Conservation (phyloP, 441 rosid genomes). For the Pelargonium australe region DNA sequence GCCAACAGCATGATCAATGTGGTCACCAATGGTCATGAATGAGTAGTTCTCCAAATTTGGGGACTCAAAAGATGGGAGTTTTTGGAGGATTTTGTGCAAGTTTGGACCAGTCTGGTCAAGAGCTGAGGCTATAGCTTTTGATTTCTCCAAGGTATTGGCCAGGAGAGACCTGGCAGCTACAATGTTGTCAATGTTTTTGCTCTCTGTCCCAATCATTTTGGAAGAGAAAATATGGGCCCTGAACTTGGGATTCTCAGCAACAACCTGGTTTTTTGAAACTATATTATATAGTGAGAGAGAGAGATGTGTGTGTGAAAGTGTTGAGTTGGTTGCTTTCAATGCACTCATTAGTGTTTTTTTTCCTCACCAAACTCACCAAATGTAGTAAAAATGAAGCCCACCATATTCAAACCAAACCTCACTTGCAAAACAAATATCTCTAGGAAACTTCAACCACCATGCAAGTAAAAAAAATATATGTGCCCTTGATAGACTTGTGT, state of each 20-base stretch:
- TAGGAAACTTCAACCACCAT: constrained; percentile 25
- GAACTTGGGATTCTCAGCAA: constrained; percentile 2
- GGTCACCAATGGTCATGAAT: constrained; percentile 39
- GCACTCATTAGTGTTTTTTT: constrained; percentile 20
- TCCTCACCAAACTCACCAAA: constrained; percentile 43
- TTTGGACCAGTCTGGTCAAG: constrained; percentile 36
- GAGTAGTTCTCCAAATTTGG: constrained; percentile 30
- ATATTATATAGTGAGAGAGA: neutral
- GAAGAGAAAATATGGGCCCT: neutral
- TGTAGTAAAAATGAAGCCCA: constrained; percentile 18
- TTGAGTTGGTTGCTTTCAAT: constrained; percentile 22
- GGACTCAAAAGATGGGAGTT: constrained; percentile 38
- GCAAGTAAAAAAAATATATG: neutral
- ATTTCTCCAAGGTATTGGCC: constrained; percentile 47
- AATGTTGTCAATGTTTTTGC: constrained; percentile 29
- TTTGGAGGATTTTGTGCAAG: constrained; percentile 32
- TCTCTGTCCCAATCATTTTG: constrained; percentile 34
- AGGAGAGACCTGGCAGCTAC: constrained; percentile 38
- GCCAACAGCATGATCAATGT: constrained; percentile 41
- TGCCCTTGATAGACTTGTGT: constrained; percentile 5
- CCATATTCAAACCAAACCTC: constrained; percentile 60
- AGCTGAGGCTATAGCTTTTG: constrained; percentile 41
- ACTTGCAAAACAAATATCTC: constrained; percentile 43
- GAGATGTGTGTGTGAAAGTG: neutral
- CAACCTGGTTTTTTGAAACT: neutral